A percentile compares a stretch with the other conserved stretches of the same genome.
These are phyloP conservation scores for Globisporangium cederbergense DNA, from an alignment of 352 stramenopile species.

Conservation along the genomic window DNA sequence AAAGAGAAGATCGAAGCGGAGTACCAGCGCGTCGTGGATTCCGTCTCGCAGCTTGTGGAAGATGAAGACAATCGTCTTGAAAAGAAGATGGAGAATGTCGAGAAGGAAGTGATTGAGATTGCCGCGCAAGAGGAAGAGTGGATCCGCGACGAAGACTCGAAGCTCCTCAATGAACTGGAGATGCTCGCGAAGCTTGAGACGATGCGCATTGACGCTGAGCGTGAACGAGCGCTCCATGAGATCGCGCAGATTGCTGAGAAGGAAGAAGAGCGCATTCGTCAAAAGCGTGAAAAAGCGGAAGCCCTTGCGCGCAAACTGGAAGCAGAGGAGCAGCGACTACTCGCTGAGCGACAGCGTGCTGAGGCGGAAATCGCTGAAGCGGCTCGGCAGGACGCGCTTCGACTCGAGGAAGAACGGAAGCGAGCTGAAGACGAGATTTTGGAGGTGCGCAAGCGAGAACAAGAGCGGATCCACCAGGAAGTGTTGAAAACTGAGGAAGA, in stretches of 20 bases:
- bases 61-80: background rate
- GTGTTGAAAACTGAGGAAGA: slow-evolving; percentile 22
- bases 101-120: slow-evolving; percentile 5
- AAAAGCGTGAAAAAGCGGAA: slow-evolving; percentile 14
- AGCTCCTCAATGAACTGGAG: slow-evolving; percentile 17
- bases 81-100: background rate
- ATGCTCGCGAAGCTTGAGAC: slow-evolving; percentile 8
- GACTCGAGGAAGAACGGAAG: slow-evolving; percentile 5
- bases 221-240: slow-evolving; percentile 6
- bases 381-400: background rate
- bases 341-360: background rate
- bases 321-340: slow-evolving; percentile 20
- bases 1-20: slow-evolving; percentile 9
- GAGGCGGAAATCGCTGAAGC: slow-evolving; percentile 28
- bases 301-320: slow-evolving; percentile 16
- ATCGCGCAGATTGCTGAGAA: background rate
- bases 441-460: slow-evolving; percentile 21
- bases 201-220: slow-evolving; percentile 5
- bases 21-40: background rate
- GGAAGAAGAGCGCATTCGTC: slow-evolving; percentile 5
- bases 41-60: slow-evolving; percentile 11
- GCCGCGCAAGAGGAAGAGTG: background rate
- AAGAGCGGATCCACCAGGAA: slow-evolving; percentile 14
- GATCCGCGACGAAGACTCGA: slow-evolving; percentile 14
- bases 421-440: slow-evolving; percentile 11